Evolutionary conservation across 192 early-diverging fungal species (phyloP).

Genomic region (Coemansia reversa): DNA sequence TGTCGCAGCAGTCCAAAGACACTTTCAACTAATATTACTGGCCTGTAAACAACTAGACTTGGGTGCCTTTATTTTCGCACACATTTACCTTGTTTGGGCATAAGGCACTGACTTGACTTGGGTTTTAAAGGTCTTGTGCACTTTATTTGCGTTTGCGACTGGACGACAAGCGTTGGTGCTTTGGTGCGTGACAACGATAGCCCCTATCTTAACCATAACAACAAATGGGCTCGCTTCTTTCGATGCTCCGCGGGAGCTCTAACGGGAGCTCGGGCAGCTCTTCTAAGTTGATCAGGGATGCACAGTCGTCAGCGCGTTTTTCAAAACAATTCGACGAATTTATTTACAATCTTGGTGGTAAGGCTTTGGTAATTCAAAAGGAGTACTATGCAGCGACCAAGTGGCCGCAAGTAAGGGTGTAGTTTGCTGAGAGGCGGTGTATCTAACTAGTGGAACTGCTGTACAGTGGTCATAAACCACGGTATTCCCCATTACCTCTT

Average conservation of each 20-base stretch:
- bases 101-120: too few relatives aligned
- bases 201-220: not conserved
- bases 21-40: too few relatives aligned
- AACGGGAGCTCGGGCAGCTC: conserved; percentile 15
- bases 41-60: too few relatives aligned
- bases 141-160: not conserved
- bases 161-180: not conserved
- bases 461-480: too few relatives aligned
- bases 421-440: too few relatives aligned
- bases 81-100: too few relatives aligned
- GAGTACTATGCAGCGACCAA: not conserved
- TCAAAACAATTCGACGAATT: conserved; percentile 53
- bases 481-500: not conserved
- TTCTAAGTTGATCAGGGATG: conserved; percentile 20
- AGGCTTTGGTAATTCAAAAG: not conserved
- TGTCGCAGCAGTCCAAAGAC: too few relatives aligned
- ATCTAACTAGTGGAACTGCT: too few relatives aligned
- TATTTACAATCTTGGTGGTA: conserved; percentile 52
- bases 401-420: too few relatives aligned
- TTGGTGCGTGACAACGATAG: not conserved
- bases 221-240: conserved; percentile 45
- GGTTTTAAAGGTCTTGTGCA: too few relatives aligned
- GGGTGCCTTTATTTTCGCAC: too few relatives aligned
- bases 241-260: conserved; percentile 39
- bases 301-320: conserved; percentile 36